phyloP scores from a whole-genome alignment of 1,284 basidiomycete species.

The Sparassis latifolia region DNA sequence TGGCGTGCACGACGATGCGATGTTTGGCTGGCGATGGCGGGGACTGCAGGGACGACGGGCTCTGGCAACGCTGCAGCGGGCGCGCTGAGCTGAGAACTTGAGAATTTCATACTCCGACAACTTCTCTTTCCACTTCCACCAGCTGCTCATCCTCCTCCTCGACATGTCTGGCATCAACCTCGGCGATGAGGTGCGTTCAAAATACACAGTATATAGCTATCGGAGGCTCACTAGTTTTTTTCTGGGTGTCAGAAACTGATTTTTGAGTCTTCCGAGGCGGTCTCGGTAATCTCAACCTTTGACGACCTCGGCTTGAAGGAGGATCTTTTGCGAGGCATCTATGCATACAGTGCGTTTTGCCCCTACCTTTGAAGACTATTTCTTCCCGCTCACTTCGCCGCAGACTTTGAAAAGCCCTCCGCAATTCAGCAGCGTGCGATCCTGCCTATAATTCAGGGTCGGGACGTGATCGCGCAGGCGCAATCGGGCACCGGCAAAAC shows the following conservation, averaged over 20 bases:
- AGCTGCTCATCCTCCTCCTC: conserved; percentile 9
- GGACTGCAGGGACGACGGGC: conserved; percentile 1
- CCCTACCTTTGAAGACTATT: conserved; percentile 6
- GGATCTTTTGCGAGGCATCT: conserved; percentile 94
- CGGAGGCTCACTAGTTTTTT: neutral
- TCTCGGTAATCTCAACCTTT: conserved; percentile 82
- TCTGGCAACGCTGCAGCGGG: conserved; percentile 4
- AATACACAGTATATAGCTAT: too few species aligned
- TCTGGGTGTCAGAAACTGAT: conserved; percentile 71
- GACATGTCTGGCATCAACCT: conserved; percentile 74
- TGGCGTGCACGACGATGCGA: conserved; percentile 22
- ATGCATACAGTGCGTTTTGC: conserved; percentile 86
- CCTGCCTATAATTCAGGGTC: conserved; percentile 88
- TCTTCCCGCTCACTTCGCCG: neutral
- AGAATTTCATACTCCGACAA: conserved; percentile 49
- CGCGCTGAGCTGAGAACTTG: neutral
- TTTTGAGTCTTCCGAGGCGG: conserved; percentile 96
- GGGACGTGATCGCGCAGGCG: conserved; percentile 97
- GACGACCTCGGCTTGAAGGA: conserved; percentile 95
- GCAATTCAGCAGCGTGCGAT: conserved; percentile 99
- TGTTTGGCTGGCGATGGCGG: conserved; percentile 8
- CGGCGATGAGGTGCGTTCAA: conserved; percentile 59
- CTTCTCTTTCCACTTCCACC: conserved; percentile 18
- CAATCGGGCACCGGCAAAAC: conserved; percentile 99
- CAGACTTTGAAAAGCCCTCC: conserved; percentile 98